Base-by-base conservation (phyloP, 169 alveolate species). In the Eimeria acervulina region DNA sequence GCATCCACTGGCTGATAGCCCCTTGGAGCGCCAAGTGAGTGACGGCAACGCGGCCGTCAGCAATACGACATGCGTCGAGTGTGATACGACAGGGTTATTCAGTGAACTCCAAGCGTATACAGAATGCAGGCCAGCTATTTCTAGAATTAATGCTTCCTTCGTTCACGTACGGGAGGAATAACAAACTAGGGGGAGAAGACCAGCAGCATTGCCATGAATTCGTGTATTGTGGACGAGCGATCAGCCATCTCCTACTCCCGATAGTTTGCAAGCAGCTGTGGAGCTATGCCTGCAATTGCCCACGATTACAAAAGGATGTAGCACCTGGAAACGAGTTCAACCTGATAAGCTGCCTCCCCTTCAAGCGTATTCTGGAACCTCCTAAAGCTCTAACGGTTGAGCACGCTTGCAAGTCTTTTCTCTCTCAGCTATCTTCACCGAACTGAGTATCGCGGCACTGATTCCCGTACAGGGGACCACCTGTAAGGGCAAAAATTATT, bases 11-110 rank as follows among this genome's bases (percentile, higher is more conserved):
- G 31, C 40, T 85, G 78, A 42, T 85, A 13, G 23, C 63, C 61
- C 47, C 93, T 2, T 85, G 93, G 93, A 85, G 74, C 33, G 59
- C 63, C 61, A 59, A 61, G 93, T 85, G 93, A 85, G 93, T 61
- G 23, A 28, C 33, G 23, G 26, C 66, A 13, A 44, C 26, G 68
- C 13, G 23, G 42, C 8, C 13, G 44, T 19, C 66, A 5, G 4
- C 13, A 47, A 17, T 19, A 33, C 15, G 83, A 28, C 68, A 23
- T 23, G 33, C 36, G 44, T 80, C 31, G 23, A 28, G 23, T 12
- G 12, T 26, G 38, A 4, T 12, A 21, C 0, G 15, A 33, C 2
- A 26, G 33, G 70, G 1, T 36, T 47, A 8, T 47, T 26, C 36
- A 28, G 42, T 12, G n/a, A 42, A 23, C 52, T 13, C 10, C 7